A percentile compares a stretch with the other conserved stretches of the same genome.
phyloP scores from a whole-genome alignment of 208 protist species.

The Leishmania mexicana region DNA sequence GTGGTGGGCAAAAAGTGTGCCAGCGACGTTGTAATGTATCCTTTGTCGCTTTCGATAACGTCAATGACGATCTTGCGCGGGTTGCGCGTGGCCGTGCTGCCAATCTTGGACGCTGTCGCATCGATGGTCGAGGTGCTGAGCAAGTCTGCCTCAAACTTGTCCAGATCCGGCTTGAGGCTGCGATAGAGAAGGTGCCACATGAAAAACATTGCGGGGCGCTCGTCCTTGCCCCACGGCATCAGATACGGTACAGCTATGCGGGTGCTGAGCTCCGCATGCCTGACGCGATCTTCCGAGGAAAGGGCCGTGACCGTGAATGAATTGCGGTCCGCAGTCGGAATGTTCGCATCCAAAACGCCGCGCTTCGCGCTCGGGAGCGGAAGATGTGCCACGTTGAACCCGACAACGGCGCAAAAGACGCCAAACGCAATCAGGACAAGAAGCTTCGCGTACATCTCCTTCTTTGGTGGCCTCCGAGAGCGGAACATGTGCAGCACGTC shows the following conservation, averaged over 20 bases:
- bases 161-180: slow-evolving; percentile 28
- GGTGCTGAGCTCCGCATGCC: slow-evolving; percentile 10
- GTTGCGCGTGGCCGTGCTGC: background rate
- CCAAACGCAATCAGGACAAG: slow-evolving; percentile 9
- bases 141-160: slow-evolving; percentile 6
- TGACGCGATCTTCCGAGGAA: slow-evolving; percentile 15
- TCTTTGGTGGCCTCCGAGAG: slow-evolving; percentile 13
- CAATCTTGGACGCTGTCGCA: background rate
- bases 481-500: slow-evolving; percentile 17
- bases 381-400: slow-evolving; percentile 12
- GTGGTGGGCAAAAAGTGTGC: slow-evolving; percentile 10
- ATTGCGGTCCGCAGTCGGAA: slow-evolving; percentile 24
- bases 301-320: slow-evolving; percentile 12
- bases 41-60: slow-evolving; percentile 16
- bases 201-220: slow-evolving; percentile 24
- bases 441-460: slow-evolving; percentile 17
- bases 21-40: slow-evolving; percentile 29
- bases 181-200: slow-evolving; percentile 45
- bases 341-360: slow-evolving; percentile 28
- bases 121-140: background rate
- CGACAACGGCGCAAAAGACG: slow-evolving; percentile 16
- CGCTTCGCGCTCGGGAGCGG: slow-evolving; percentile 38
- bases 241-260: slow-evolving; percentile 34
- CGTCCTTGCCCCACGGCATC: slow-evolving; percentile 29
- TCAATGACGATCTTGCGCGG: slow-evolving; percentile 13